A percentile compares a stretch with the other conserved stretches of the same genome.
Evolutionary conservation across 495 filamentous ascomycete species (phyloP).

Genomic region (Daldinia childiae): DNA sequence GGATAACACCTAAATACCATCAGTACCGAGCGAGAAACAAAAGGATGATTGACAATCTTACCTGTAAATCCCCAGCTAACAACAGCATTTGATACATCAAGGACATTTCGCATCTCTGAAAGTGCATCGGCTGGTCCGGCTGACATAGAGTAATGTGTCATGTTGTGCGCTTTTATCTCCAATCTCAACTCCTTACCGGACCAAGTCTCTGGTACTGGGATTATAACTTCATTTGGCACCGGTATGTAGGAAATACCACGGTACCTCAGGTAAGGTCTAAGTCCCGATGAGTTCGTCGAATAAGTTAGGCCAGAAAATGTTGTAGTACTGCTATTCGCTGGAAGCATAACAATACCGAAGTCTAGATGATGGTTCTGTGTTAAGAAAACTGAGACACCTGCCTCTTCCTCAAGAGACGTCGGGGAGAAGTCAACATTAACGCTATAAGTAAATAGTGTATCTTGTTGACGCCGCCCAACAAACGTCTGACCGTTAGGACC

Average conservation of each 20-base stretch:
- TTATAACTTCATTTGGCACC: slow-evolving; percentile 45
- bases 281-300: slow-evolving; percentile 17
- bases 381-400: slow-evolving; percentile 58
- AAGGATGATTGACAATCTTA: slow-evolving; percentile 21
- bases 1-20: slow-evolving; percentile 45
- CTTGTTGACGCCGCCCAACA: slow-evolving; percentile 58
- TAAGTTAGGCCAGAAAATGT: slow-evolving; percentile 13
- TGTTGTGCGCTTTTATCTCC: slow-evolving; percentile 57
- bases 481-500: slow-evolving; percentile 57
- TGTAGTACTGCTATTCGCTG: slow-evolving; percentile 33
- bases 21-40: slow-evolving; percentile 6
- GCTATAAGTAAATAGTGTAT: slow-evolving; percentile 60
- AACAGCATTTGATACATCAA: slow-evolving; percentile 50
- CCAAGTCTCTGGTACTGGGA: slow-evolving; percentile 50
- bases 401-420: slow-evolving; percentile 48
- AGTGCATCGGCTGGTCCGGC: slow-evolving; percentile 50
- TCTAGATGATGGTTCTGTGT: slow-evolving; percentile 65
- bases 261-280: slow-evolving; percentile 51
- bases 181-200: slow-evolving; percentile 46
- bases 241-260: slow-evolving; percentile 51
- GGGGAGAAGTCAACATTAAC: slow-evolving; percentile 56
- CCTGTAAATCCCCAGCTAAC: slow-evolving; percentile 64
- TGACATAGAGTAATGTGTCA: slow-evolving; percentile 58
- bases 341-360: slow-evolving; percentile 58
- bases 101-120: slow-evolving; percentile 47